A percentile compares a stretch with the other conserved stretches of the same genome.
Evolutionary conservation across 2,329 filamentous ascomycete genomes (phyloP).

Genomic region (Aspergillus quadrilineatus): DNA sequence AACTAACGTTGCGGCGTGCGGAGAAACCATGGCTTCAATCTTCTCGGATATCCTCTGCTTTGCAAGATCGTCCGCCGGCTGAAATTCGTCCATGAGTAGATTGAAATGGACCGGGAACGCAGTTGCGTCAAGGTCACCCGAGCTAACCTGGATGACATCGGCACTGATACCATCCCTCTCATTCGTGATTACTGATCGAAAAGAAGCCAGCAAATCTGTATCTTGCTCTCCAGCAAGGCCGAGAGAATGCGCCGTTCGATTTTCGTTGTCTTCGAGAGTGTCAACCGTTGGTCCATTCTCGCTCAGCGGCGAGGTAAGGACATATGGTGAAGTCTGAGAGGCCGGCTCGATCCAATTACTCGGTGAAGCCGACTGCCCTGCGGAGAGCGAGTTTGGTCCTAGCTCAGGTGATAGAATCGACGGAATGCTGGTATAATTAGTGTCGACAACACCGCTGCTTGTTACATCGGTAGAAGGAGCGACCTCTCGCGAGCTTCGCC

Average conservation of each 20-base stretch:
- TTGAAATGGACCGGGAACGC: constrained; percentile 49
- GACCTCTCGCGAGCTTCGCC: neutral
- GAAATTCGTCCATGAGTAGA: constrained; percentile 47
- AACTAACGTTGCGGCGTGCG: constrained; percentile 44
- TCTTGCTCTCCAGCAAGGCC: constrained; percentile 50
- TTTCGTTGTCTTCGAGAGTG: constrained; percentile 46
- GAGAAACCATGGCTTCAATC: constrained; percentile 46
- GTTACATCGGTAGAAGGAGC: neutral
- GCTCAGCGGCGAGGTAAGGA: neutral
- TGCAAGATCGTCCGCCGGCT: constrained; percentile 43
- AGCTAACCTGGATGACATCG: constrained; percentile 44
- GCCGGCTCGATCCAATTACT: neutral
- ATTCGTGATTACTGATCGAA: constrained; percentile 49
- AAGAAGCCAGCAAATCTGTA: constrained; percentile 48
- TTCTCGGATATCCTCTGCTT: constrained; percentile 41
- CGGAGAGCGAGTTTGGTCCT: neutral
- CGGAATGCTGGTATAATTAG: neutral
- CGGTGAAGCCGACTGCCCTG: neutral
- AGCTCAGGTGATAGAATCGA: neutral
- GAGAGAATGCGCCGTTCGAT: constrained; percentile 48
- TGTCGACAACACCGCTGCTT: neutral
- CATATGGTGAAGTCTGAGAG: neutral
- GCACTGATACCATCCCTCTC: constrained; percentile 44
- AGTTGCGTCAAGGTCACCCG: constrained; percentile 33
- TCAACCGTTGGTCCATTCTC: neutral